Conservation (phyloP, 139 green algal species). For the Bryopsis sp. region DNA sequence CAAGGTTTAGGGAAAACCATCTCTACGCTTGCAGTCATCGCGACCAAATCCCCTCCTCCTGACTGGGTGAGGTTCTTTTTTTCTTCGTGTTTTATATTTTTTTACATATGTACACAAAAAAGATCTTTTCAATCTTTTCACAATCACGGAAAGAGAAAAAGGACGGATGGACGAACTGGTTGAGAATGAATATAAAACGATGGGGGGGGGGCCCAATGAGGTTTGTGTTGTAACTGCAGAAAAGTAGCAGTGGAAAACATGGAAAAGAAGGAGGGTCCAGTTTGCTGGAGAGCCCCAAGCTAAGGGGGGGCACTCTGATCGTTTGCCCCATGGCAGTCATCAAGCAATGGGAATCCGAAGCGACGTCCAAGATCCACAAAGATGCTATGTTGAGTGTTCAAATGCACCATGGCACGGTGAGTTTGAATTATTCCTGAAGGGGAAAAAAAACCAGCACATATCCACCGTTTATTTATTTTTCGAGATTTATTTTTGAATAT, state of each 20-base stretch:
- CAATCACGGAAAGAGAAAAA: too few relatives aligned
- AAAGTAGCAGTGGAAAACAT: neutral
- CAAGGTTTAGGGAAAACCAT: constrained; percentile 80
- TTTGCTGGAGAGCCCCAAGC: too few relatives aligned
- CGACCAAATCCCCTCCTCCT: constrained; percentile 27
- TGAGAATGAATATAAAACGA: neutral
- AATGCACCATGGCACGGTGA: constrained; percentile 76
- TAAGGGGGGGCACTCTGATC: constrained; percentile 61
- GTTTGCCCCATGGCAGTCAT: constrained; percentile 77
- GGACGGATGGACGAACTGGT: neutral
- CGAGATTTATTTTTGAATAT: too few relatives aligned
- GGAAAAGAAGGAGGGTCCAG: neutral
- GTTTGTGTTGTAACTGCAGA: neutral
- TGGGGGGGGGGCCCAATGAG: too few relatives aligned
- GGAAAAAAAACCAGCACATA: too few relatives aligned
- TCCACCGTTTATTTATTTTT: too few relatives aligned
- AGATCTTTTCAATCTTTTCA: too few relatives aligned
- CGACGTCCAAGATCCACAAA: constrained; percentile 49
- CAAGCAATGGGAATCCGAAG: constrained; percentile 76
- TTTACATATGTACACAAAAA: too few relatives aligned
- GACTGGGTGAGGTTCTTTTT: too few relatives aligned
- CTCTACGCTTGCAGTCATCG: constrained; percentile 65
- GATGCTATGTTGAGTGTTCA: constrained; percentile 37
- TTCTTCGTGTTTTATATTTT: too few relatives aligned
- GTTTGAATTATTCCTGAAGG: too few relatives aligned